Conservation (phyloP, 2,329 filamentous ascomycete species). For the Rhynchosporium graminicola region DNA sequence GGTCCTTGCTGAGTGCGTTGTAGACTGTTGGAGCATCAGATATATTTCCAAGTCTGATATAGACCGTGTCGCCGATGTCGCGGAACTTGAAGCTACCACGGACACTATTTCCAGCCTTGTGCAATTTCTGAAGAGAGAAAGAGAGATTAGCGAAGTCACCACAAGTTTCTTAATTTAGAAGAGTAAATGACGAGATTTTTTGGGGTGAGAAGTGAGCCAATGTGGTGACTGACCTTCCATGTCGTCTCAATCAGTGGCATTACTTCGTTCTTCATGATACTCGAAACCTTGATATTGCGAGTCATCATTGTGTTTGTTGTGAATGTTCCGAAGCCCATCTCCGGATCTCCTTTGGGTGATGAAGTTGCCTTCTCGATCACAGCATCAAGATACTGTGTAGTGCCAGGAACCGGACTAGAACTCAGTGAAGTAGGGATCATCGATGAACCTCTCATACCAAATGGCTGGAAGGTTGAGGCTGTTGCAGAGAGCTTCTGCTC, state of each 20-base stretch:
- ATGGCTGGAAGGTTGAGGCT: slow-evolving; percentile 62
- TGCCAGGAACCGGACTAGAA: slow-evolving; percentile 19
- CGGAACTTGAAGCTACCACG: slow-evolving; percentile 23
- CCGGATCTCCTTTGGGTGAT: not conserved
- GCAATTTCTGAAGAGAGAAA: slow-evolving; percentile 23
- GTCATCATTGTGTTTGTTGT: slow-evolving; percentile 36
- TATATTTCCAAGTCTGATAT: slow-evolving; percentile 33
- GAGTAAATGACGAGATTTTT: not conserved
- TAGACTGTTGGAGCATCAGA: slow-evolving; percentile 31
- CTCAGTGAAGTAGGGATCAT: not conserved
- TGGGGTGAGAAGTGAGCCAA: no score
- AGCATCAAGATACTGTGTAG: slow-evolving; percentile 19
- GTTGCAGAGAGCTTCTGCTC: slow-evolving; percentile 61
- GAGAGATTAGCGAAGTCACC: not conserved
- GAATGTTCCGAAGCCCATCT: slow-evolving; percentile 27
- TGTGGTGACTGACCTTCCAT: slow-evolving; percentile 28
- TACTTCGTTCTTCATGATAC: slow-evolving; percentile 30
- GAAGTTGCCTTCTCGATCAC: slow-evolving; percentile 16
- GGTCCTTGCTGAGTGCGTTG: slow-evolving; percentile 27
- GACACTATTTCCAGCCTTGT: slow-evolving; percentile 19
- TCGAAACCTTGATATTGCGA: slow-evolving; percentile 36
- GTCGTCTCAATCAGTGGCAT: slow-evolving; percentile 26
- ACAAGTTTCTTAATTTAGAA: slow-evolving; percentile 8
- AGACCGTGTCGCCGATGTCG: slow-evolving; percentile 25
- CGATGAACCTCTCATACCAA: slow-evolving; percentile 29